Base-by-base conservation (phyloP, 1,284 basidiomycete species). In the Macrocystidia cucumis region DNA sequence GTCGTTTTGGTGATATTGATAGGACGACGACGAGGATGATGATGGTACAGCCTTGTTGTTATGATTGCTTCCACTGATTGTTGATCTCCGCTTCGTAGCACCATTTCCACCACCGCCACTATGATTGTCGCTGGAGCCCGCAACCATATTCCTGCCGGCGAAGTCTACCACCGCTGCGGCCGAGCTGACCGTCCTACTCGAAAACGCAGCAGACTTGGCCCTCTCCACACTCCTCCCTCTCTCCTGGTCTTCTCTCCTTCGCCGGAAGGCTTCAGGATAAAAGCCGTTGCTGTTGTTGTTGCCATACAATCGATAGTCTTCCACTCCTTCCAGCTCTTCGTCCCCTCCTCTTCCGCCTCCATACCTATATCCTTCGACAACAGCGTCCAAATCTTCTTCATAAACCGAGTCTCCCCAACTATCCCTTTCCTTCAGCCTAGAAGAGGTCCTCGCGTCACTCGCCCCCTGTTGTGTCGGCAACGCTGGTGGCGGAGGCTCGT, bases 401-500 rank as follows among this genome's bases (percentile, higher is more conserved):
- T 57, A 58, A 36, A 69, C 52, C 18, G 62, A 55, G 44, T 71
- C 65, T 3, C 67, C 68, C 65, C 69, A 72, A 45, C 67, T 73
- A 47, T 72, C 68, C 35, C 67, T 57, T 18, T 58, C 44, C 37
- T 52, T 47, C 43, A 39, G 37, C 51, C 43, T 38, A 48, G 41
- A 14, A 44, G 33, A 11, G 46, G 40, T 27, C 48, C 48, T 13
- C 47, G 53, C n/a, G n/a, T n/a, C n/a, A n/a, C n/a, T n/a, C n/a
- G n/a, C n/a, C n/a, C n/a, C n/a, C n/a, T n/a, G n/a, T n/a, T n/a
- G n/a, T n/a, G n/a, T n/a, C n/a, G n/a, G n/a, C n/a, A n/a, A n/a
- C n/a, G n/a, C n/a, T n/a, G n/a, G n/a, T n/a, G n/a, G n/a, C 7
- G 69, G 71, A 11, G 57, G 48, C 44, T 74, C 75, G 50, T 70